Percentiles rank a stretch among this genome's conserved stretches.
phyloP scores from a whole-genome alignment of 2,329 filamentous ascomycete genomes.

The Penicillium rolfsii region DNA sequence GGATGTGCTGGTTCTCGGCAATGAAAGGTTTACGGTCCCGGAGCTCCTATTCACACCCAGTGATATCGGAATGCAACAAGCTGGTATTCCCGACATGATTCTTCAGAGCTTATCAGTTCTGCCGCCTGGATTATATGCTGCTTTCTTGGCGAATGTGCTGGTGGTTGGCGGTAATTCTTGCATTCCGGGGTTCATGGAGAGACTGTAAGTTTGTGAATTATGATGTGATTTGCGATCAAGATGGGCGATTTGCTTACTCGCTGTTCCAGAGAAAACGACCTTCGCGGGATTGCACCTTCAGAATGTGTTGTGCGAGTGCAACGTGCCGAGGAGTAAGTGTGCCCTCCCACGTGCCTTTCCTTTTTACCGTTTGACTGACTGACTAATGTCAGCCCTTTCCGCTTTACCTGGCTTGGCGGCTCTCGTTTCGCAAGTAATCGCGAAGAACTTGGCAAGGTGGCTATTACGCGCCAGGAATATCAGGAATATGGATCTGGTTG shows the following conservation, averaged over 20 bases:
- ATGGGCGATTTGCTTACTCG: constrained; percentile 24
- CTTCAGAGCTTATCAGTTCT: constrained; percentile 74
- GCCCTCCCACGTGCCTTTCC: not conserved
- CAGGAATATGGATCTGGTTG: constrained; percentile 79
- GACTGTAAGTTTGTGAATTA: constrained; percentile 57
- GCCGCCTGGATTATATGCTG: constrained; percentile 81
- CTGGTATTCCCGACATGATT: constrained; percentile 80
- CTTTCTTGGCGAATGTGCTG: constrained; percentile 81
- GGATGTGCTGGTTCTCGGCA: constrained; percentile 82
- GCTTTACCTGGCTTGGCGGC: constrained; percentile 84
- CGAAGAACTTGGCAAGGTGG: constrained; percentile 64
- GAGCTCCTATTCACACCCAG: constrained; percentile 86
- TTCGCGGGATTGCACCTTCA: constrained; percentile 71
- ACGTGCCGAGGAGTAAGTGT: constrained; percentile 62
- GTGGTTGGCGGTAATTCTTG: constrained; percentile 85
- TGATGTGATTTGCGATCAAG: not conserved
- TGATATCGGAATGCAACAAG: constrained; percentile 82
- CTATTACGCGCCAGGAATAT: constrained; percentile 88
- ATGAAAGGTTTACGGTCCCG: constrained; percentile 88
- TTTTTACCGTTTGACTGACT: constrained; percentile 10
- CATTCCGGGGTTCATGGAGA: constrained; percentile 78
- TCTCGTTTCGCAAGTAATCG: constrained; percentile 72
- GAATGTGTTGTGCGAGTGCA: constrained; percentile 78
- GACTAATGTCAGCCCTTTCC: constrained; percentile 61
- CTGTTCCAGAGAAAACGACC: constrained; percentile 60